Base-by-base conservation (phyloP, 1,139 yeast genomes). In the Yamadazyma dendronema region DNA sequence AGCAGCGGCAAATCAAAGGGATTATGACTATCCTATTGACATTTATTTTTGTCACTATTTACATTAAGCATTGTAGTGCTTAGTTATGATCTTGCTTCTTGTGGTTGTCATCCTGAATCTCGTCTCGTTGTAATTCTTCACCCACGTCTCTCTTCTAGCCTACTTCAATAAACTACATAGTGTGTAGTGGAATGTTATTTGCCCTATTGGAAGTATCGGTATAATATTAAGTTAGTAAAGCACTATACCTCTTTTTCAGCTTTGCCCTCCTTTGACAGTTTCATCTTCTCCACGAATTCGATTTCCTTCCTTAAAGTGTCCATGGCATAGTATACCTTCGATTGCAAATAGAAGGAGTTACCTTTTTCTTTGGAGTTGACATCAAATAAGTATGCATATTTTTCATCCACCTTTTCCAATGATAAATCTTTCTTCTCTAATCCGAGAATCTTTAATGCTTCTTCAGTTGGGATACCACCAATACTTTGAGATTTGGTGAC, bases 341-440 rank as follows among this genome's bases (percentile, higher is more conserved):
- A 82, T 59, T 92, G 98, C 36, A 92, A 61, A 56, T 90, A 92
- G 58, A 92, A 90, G 31, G 95, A 84, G 35, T 95, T 96, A 12
- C 96, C 96, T 62, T 90, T 88, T 42, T 89, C 97, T 60, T 88
- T 88, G 29, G 94, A 79, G 65, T 92, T 92, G 44, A 88, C 86
- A 32, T 84, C 88, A 52, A 90, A 92, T 49, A 92, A 65, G 53
- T 88, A 88, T 45, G 83, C 78, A 65, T 85, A 92, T 57, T 86
- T 84, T 52, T 79, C 79, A 48, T 85, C 80, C 30, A 90, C 71
- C 47, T 77, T 78, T 15, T 80, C 92, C 40, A 76, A 44, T 14
- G 72, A 61, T 50, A 81, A 62, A 44, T 79, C 79, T 51, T 64
- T 62, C 42, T 65, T 70, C 38, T 84, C 95, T 43, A 92, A 69